These are phyloP conservation scores for Poteriospumella lacustris DNA, from an alignment of 108 stramenopile genomes.

Conservation along the genomic window DNA sequence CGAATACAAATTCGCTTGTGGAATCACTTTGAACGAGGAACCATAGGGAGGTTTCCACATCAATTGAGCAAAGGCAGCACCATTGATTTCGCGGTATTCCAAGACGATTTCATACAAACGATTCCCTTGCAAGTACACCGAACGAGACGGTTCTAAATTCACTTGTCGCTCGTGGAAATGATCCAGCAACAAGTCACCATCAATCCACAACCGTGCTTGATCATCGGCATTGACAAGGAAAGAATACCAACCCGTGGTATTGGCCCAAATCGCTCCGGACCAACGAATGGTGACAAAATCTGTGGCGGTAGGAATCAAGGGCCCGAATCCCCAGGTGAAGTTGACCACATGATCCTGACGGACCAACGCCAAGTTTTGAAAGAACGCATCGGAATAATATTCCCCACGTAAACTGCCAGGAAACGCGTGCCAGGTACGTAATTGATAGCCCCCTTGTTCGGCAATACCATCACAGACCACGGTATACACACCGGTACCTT, in stretches of 20 bases:
- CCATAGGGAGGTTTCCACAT: conserved; percentile 50
- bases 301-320: conserved; percentile 52
- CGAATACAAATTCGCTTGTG: conserved; percentile 21
- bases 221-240: conserved; percentile 63
- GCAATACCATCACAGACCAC: neutral
- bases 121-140: neutral
- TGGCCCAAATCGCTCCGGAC: conserved; percentile 60
- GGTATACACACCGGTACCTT: neutral
- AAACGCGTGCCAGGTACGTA: conserved; percentile 17
- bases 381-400: conserved; percentile 21
- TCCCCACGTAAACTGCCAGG: neutral
- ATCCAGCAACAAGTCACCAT: conserved; percentile 61
- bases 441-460: conserved; percentile 12
- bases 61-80: conserved; percentile 49
- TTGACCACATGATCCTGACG: conserved; percentile 3
- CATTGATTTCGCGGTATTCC: conserved; percentile 63
- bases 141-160: neutral
- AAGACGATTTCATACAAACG: conserved; percentile 40
- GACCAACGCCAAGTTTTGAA: conserved; percentile 2
- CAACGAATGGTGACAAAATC: conserved; percentile 69
- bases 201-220: conserved; percentile 64
- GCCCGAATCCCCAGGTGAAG: conserved; percentile 24
- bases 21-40: neutral
- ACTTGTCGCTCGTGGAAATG: conserved; percentile 53
- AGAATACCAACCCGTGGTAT: conserved; percentile 56